Conservation (phyloP, 495 filamentous ascomycete genomes). For the Hypoxylon perforatum region DNA sequence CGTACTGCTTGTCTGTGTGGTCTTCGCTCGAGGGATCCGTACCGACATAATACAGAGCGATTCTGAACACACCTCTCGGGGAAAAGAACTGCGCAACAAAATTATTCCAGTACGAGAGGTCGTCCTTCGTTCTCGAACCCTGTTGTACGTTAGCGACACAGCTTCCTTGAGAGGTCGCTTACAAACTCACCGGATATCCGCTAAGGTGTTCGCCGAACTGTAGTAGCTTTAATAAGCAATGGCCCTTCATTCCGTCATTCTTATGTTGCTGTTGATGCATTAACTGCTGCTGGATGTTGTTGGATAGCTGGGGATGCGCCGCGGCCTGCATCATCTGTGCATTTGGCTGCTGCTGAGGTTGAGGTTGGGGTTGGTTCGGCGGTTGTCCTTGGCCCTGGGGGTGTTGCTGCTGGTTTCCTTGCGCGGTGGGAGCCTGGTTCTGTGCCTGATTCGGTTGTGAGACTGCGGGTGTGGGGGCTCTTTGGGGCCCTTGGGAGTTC, state of each 20-base stretch:
- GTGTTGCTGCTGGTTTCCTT: slow-evolving; percentile 61
- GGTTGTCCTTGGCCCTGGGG: slow-evolving; percentile 58
- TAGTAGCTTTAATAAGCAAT: slow-evolving; percentile 71
- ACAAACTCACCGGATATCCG: slow-evolving; percentile 66
- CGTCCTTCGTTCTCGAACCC: slow-evolving; percentile 67
- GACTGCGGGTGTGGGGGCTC: slow-evolving; percentile 44
- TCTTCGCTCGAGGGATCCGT: slow-evolving; percentile 48
- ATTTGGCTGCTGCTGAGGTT: slow-evolving; percentile 44
- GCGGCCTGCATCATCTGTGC: slow-evolving; percentile 50
- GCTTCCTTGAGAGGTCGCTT: neutral
- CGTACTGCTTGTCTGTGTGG: slow-evolving; percentile 73
- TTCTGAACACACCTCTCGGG: slow-evolving; percentile 72
- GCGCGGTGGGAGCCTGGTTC: slow-evolving; percentile 43
- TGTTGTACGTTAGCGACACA: slow-evolving; percentile 45
- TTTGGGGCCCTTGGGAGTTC: slow-evolving; percentile 41
- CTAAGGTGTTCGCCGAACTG: slow-evolving; percentile 78
- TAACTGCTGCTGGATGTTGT: slow-evolving; percentile 49
- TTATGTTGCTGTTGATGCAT: slow-evolving; percentile 65
- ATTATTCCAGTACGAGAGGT: slow-evolving; percentile 74
- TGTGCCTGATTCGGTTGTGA: slow-evolving; percentile 48
- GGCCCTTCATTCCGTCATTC: slow-evolving; percentile 65
- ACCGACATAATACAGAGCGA: slow-evolving; percentile 62
- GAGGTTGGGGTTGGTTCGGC: slow-evolving; percentile 49
- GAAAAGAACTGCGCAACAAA: slow-evolving; percentile 85
- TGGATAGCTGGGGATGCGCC: slow-evolving; percentile 56